Percentiles rank a stretch among this genome's conserved stretches.
Conservation (phyloP, 2,329 filamentous ascomycete genomes). For the Lizonia empirigonia region DNA sequence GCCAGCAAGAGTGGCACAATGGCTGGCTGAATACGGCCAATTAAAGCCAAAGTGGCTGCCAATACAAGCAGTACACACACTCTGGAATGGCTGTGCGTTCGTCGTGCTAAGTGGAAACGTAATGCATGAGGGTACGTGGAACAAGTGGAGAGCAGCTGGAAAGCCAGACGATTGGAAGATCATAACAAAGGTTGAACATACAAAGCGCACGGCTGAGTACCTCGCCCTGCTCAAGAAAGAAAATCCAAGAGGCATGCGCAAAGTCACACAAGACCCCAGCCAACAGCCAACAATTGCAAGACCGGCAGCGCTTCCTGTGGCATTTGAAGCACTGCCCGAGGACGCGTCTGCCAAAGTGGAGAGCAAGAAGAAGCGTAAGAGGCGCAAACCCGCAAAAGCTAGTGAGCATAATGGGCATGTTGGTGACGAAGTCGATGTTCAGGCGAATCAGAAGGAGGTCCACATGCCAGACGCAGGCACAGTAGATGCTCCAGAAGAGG, state of each 20-base stretch:
- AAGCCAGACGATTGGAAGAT: constrained; percentile 43
- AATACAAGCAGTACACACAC: constrained; percentile 40
- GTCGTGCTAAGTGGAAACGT: constrained; percentile 44
- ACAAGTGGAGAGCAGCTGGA: constrained; percentile 35
- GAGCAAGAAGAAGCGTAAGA: constrained; percentile 32
- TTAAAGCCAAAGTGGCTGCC: constrained; percentile 43
- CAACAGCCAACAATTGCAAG: constrained; percentile 26
- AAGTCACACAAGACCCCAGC: constrained; percentile 1
- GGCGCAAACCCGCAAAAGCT: constrained; percentile 24
- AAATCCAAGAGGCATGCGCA: constrained; percentile 29
- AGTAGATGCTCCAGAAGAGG: constrained; percentile 3
- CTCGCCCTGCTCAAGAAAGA: constrained; percentile 30
- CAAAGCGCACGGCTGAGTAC: constrained; percentile 40
- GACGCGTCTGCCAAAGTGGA: constrained; percentile 4
- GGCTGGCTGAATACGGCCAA: constrained; percentile 38
- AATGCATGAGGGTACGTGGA: constrained; percentile 37
- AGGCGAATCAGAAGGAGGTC: background rate
- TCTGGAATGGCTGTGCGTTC: constrained; percentile 44
- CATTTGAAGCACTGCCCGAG: background rate
- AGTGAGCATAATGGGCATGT: background rate
- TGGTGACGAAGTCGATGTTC: constrained; percentile 3
- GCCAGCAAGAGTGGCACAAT: constrained; percentile 39
- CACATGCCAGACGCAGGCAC: background rate
- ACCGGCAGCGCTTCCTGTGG: constrained; percentile 24
- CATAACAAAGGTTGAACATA: constrained; percentile 45